These are phyloP conservation scores for Trichomonas gallinae DNA, from an alignment of 208 protist species.

Conservation along the genomic window DNA sequence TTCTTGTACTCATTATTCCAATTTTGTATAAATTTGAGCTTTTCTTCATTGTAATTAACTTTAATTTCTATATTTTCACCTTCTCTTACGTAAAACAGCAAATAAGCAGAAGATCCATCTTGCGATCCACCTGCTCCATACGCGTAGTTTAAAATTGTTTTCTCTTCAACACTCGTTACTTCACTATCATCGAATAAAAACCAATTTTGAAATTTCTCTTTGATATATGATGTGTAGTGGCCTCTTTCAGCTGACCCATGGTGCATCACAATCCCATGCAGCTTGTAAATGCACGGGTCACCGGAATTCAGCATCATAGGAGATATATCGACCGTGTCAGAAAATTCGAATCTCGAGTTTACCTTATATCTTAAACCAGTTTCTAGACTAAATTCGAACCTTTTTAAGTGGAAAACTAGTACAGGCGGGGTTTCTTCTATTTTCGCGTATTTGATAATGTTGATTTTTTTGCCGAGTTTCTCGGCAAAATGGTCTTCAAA, in stretches of 20 bases:
- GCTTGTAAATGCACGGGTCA: constrained; percentile 34
- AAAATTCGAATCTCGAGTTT: not conserved
- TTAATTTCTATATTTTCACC: not conserved
- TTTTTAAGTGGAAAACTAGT: not conserved
- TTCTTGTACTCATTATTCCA: not conserved
- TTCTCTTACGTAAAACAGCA: not conserved
- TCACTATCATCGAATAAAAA: not conserved
- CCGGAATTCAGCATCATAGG: not conserved
- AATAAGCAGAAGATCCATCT: not conserved
- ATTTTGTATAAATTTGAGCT: not conserved
- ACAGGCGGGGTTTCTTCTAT: not conserved
- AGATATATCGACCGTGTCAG: not conserved
- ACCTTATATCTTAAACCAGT: not conserved
- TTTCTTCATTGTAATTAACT: not conserved
- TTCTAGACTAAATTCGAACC: not conserved
- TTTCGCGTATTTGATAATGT: not conserved
- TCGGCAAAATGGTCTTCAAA: not conserved
- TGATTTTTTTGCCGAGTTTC: not conserved
- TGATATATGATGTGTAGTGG: constrained; percentile 56
- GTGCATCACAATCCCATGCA: constrained; percentile 51
- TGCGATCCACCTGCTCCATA: not conserved
- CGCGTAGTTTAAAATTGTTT: not conserved
- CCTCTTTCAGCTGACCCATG: constrained; percentile 48
- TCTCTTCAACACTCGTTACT: not conserved
- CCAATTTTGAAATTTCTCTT: constrained; percentile 27